These are phyloP conservation scores for Termitomyces sp. DNA, from an alignment of 768 basidiomycete species.

Conservation along the genomic window DNA sequence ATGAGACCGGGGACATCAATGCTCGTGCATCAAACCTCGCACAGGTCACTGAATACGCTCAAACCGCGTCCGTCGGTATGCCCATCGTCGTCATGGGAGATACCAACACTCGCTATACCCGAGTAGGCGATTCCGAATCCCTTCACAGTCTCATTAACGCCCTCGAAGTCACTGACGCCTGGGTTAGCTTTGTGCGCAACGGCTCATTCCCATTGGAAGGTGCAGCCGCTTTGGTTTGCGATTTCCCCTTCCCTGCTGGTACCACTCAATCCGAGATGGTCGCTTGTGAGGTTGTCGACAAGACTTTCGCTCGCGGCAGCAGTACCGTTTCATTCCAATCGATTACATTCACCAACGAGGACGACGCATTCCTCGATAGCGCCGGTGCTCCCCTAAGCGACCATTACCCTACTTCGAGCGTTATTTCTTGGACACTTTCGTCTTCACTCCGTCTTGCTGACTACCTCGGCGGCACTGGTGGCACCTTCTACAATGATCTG, in stretches of 20 bases:
- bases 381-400: slow-evolving; percentile 27
- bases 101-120: slow-evolving; percentile 32
- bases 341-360: slow-evolving; percentile 24
- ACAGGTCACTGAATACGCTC: slow-evolving; percentile 24
- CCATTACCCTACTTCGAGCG: slow-evolving; percentile 28
- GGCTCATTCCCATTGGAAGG: slow-evolving; percentile 23
- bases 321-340: slow-evolving; percentile 17
- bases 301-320: slow-evolving; percentile 26
- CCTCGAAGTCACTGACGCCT: slow-evolving; percentile 23
- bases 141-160: slow-evolving; percentile 17
- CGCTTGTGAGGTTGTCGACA: slow-evolving; percentile 34
- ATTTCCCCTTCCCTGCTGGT: slow-evolving; percentile 24
- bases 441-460: slow-evolving; percentile 25
- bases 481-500: slow-evolving; percentile 26
- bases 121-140: slow-evolving; percentile 22
- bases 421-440: slow-evolving; percentile 24
- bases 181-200: slow-evolving; percentile 22
- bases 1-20: slow-evolving; percentile 23
- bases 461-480: slow-evolving; percentile 27
- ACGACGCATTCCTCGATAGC: slow-evolving; percentile 24
- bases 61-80: slow-evolving; percentile 25
- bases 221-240: slow-evolving; percentile 22
- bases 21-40: slow-evolving; percentile 27
- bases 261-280: slow-evolving; percentile 21
- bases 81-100: slow-evolving; percentile 32